A percentile compares a stretch with the other conserved stretches of the same genome.
Evolutionary conservation across 768 basidiomycete genomes (phyloP).

Genomic region (Botryobasidium botryosum): DNA sequence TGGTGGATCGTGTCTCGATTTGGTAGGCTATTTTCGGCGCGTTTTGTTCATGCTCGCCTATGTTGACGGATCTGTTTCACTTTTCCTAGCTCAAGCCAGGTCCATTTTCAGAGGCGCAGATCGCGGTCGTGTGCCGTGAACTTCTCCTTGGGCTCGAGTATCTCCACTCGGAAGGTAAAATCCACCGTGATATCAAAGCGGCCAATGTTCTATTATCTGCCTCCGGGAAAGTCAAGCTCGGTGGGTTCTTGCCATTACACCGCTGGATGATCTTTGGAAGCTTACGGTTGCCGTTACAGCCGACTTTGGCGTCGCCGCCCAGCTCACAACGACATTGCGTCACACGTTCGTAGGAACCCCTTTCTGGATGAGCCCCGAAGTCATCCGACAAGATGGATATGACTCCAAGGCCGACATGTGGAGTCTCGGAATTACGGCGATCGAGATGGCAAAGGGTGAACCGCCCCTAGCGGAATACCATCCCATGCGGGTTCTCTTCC

Average conservation of each 20-base stretch:
- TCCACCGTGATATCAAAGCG: slow-evolving; percentile 98
- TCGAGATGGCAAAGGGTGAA: slow-evolving; percentile 95
- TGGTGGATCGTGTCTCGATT: slow-evolving; percentile 94
- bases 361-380: slow-evolving; percentile 98
- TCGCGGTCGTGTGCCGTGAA: slow-evolving; percentile 88
- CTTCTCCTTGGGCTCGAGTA: slow-evolving; percentile 87
- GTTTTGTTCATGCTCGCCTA: not conserved
- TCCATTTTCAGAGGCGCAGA: slow-evolving; percentile 79
- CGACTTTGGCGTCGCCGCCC: slow-evolving; percentile 96
- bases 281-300: slow-evolving; percentile 25
- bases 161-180: slow-evolving; percentile 88
- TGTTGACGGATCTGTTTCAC: not conserved
- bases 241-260: too few species aligned
- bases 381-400: slow-evolving; percentile 93
- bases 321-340: slow-evolving; percentile 81
- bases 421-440: slow-evolving; percentile 95
- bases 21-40: slow-evolving; percentile 23
- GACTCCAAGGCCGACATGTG: slow-evolving; percentile 94
- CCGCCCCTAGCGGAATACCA: slow-evolving; percentile 95
- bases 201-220: slow-evolving; percentile 88
- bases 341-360: slow-evolving; percentile 97
- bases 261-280: not conserved
- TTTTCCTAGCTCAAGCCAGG: slow-evolving; percentile 60
- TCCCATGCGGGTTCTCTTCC: slow-evolving; percentile 94
- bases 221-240: slow-evolving; percentile 82